Evolutionary conservation across 495 filamentous ascomycete genomes (phyloP).

Genomic region (Trichoderma erinaceum): DNA sequence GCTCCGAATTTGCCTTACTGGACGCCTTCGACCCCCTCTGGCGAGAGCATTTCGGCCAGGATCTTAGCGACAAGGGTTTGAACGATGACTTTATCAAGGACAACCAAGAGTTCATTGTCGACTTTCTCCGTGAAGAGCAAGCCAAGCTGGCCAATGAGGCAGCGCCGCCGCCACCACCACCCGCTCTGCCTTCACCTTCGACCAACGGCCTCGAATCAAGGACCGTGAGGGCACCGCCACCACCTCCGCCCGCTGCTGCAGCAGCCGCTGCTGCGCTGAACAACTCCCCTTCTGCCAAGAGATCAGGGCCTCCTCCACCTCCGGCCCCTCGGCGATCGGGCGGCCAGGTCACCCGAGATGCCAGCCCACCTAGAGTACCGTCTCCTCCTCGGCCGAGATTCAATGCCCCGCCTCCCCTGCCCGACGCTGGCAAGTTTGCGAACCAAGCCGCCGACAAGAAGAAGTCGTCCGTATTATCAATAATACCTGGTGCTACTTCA

Average conservation of each 20-base stretch:
- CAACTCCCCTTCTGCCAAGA: conserved; percentile 47
- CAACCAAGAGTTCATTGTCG: conserved; percentile 91
- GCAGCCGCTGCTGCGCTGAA: conserved; percentile 43
- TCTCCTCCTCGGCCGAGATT: conserved; percentile 56
- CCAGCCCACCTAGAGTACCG: conserved; percentile 49
- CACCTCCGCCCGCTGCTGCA: conserved; percentile 47
- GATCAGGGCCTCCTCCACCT: conserved; percentile 59
- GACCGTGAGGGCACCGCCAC: conserved; percentile 47
- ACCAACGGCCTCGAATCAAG: conserved; percentile 17
- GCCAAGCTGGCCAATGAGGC: conserved; percentile 40
- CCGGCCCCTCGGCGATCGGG: conserved; percentile 63
- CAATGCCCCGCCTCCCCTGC: conserved; percentile 74
- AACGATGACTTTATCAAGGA: conserved; percentile 88
- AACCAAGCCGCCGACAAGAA: conserved; percentile 23
- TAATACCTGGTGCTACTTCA: conserved; percentile 50
- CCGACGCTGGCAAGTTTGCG: conserved; percentile 78
- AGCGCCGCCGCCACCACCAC: conserved; percentile 48
- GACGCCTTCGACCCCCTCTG: conserved; percentile 79
- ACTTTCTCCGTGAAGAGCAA: conserved; percentile 80
- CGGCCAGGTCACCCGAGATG: conserved; percentile 39
- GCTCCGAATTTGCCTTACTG: conserved; percentile 56
- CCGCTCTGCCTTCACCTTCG: conserved; percentile 29
- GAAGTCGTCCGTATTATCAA: conserved; percentile 29
- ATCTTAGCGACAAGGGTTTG: conserved; percentile 79
- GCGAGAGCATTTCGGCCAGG: conserved; percentile 72